A percentile compares a stretch with the other conserved stretches of the same genome.
phyloP scores from a whole-genome alignment of 2,329 filamentous ascomycete genomes.

The Beauveria varroae region DNA sequence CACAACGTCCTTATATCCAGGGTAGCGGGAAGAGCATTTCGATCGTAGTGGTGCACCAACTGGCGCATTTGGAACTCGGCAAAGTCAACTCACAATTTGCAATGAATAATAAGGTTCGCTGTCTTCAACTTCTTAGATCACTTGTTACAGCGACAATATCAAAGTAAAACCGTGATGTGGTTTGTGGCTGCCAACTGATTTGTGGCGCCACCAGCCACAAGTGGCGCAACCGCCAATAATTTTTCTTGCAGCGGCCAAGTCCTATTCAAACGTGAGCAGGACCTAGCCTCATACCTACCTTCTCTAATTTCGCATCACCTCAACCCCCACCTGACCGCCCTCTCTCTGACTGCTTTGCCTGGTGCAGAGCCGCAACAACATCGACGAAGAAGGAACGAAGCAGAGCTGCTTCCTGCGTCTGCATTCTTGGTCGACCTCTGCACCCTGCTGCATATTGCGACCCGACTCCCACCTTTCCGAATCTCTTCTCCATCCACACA shows the following conservation, averaged over 20 bases:
- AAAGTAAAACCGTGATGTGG: too few species aligned
- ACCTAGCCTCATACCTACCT: conserved; percentile 5
- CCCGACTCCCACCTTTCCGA: conserved; percentile 12
- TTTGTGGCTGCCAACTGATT: too few species aligned
- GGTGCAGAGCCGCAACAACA: conserved; percentile 28
- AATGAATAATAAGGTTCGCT: too few species aligned
- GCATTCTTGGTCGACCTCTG: conserved; percentile 8
- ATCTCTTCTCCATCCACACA: neutral
- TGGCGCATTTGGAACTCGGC: neutral
- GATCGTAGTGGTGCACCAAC: neutral
- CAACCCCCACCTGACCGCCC: conserved; percentile 14
- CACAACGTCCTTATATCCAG: neutral
- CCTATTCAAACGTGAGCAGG: neutral
- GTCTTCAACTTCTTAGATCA: too few species aligned
- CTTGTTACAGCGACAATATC: too few species aligned
- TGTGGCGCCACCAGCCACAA: conserved; percentile 15
- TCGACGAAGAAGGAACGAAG: conserved; percentile 20
- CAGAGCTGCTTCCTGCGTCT: conserved; percentile 19
- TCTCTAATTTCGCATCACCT: conserved; percentile 15
- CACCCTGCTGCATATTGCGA: conserved; percentile 16
- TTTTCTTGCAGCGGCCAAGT: neutral
- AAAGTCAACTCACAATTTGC: too few species aligned
- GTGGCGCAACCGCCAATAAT: neutral
- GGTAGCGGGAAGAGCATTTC: neutral
- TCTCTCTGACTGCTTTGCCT: conserved; percentile 26